Evolutionary conservation across 345 rosid genomes (phyloP).

Genomic region (Geranium rotundifolium): DNA sequence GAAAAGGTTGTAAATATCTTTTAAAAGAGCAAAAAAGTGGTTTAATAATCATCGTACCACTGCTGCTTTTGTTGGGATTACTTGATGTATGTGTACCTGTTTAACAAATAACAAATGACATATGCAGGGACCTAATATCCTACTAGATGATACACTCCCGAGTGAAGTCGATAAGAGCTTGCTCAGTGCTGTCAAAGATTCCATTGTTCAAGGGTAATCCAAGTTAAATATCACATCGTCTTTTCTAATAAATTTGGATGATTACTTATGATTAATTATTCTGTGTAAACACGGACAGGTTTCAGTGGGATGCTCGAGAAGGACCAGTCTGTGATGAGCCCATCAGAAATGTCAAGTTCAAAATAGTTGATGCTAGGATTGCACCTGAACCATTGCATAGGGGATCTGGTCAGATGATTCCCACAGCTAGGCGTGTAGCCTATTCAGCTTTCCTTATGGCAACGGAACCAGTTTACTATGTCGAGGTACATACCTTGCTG

Average conservation of each 20-base stretch:
- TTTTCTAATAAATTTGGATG: too few relatives aligned
- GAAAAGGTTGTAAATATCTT: not conserved
- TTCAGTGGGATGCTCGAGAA: constrained; percentile 99
- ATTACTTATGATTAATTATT: not conserved
- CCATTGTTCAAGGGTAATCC: constrained; percentile 87
- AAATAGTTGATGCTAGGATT: constrained; percentile 92
- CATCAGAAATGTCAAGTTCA: constrained; percentile 88
- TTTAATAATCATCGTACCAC: too few relatives aligned
- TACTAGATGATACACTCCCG: constrained; percentile 89
- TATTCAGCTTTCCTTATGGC: constrained; percentile 95
- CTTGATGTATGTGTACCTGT: too few relatives aligned
- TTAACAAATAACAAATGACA: not conserved
- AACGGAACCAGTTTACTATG: constrained; percentile 98
- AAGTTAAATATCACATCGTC: too few relatives aligned
- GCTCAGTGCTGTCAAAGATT: constrained; percentile 77
- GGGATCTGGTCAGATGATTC: constrained; percentile 97
- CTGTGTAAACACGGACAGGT: constrained; percentile 30
- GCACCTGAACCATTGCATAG: constrained; percentile 83
- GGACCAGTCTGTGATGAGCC: constrained; percentile 99
- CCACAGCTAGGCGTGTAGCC: constrained; percentile 93
- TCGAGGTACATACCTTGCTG: constrained; percentile 47
- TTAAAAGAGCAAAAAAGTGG: too few relatives aligned
- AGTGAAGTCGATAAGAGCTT: constrained; percentile 86
- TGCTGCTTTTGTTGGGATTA: too few relatives aligned
- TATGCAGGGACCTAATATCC: constrained; percentile 79